Percentiles rank a stretch among this genome's conserved stretches.
Conservation (phyloP, 208 protist species). For the Leptomonas seymouri region DNA sequence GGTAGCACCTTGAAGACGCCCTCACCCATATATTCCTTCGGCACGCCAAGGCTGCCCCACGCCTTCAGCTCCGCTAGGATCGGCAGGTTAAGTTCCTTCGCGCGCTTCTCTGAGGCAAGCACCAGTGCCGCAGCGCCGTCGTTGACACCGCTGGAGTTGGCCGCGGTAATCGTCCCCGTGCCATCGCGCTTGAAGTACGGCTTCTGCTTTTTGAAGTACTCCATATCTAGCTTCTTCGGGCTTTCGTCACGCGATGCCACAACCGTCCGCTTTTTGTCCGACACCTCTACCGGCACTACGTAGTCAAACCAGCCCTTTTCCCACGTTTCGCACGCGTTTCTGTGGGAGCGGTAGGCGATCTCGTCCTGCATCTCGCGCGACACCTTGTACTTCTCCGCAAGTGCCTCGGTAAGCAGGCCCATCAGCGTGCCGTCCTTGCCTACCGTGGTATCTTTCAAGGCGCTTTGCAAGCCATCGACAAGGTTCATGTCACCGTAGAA, state of each 20-base stretch:
- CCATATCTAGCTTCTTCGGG: constrained; percentile 77
- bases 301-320: constrained; percentile 90
- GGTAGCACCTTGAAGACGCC: constrained; percentile 89
- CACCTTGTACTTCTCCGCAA: constrained; percentile 86
- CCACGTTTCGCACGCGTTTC: constrained; percentile 67
- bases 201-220: constrained; percentile 88
- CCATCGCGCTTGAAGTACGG: constrained; percentile 87
- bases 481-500: constrained; percentile 62
- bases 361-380: constrained; percentile 92
- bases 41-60: constrained; percentile 91
- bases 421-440: constrained; percentile 62
- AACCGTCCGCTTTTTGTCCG: constrained; percentile 43
- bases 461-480: constrained; percentile 59
- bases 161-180: constrained; percentile 92
- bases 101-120: constrained; percentile 71
- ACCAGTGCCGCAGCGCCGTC: constrained; percentile 92
- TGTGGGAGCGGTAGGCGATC: constrained; percentile 92
- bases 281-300: constrained; percentile 87
- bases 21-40: constrained; percentile 91
- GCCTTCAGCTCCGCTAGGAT: constrained; percentile 84
- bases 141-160: constrained; percentile 90
- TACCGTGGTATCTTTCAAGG: constrained; percentile 46
- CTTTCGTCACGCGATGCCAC: constrained; percentile 86
- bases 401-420: constrained; percentile 77
- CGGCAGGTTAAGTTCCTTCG: constrained; percentile 79